Evolutionary conservation across 1,139 yeast genomes (phyloP), one percentile per base, ranked within the genome.

Genomic region (Dujonia santamariae): DNA sequence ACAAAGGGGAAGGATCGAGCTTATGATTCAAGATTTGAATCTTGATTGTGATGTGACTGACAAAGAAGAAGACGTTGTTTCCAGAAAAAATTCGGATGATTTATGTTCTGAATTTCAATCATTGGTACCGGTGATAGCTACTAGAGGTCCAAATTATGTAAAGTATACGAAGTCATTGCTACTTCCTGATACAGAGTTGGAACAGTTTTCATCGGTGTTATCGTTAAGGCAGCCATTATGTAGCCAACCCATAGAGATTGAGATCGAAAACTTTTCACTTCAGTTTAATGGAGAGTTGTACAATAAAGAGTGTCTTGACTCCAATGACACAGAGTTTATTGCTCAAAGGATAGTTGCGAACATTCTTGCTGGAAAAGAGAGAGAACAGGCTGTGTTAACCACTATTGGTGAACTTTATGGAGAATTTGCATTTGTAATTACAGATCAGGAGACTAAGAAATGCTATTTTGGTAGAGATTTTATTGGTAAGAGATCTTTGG

Each of bases 251-350:
- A 37, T 59, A 1, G 36, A 34, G 2, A 25, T 42, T 73, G 20
- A 21, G 13, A 19, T 9, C 16, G 9, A 7, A 4, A 15, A 28
- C 11, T 22, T 36, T 7, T 19, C 22, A 3, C 37, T 79, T 43
- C 96, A 85, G 50, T 92, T 83, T 59, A 92, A 92, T 53, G 98
- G 97, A 0, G 97, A 90, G 52, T 61, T 88, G 9, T 90, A 90
- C 53, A 80, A 81, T 45, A 50, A 55, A 1, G 80, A 73, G 24
- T 73, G 83, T 21, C 46, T 59, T 23, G 37, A 42, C 2, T 35
- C 46, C 2, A 68, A 64, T 38, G 73, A 70, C 42, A 69, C 74
- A 0, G 50, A 44, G 9, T 67, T 34, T 44, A 48, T 55, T 16
- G 19, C 15, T 7, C 28, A 20, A 4, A 20, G 17, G 16, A 9